Percentiles rank a stretch among this genome's conserved stretches.
These are phyloP conservation scores for Euptelea pleiosperma DNA, from an alignment of 164 flowering plant species.

Conservation along the genomic window DNA sequence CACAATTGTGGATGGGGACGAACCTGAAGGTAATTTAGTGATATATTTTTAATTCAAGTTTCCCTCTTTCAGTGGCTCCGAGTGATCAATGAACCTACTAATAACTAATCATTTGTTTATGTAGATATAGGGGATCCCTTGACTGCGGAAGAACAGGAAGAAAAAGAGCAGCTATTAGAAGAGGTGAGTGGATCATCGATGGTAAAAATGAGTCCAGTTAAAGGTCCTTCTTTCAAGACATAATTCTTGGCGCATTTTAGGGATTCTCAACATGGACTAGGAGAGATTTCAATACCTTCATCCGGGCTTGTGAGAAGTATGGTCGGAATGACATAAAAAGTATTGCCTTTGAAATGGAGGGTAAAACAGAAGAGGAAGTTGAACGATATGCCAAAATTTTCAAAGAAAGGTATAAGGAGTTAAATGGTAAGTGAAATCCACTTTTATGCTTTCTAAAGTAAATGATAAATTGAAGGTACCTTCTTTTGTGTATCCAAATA, in stretches of 20 bases:
- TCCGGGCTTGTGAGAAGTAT: slow-evolving; percentile 98
- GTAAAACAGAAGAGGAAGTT: slow-evolving; percentile 91
- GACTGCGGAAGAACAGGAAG: slow-evolving; percentile 94
- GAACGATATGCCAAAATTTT: slow-evolving; percentile 92
- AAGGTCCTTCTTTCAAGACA: neutral
- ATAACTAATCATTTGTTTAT: slow-evolving; percentile 13
- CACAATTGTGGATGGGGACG: slow-evolving; percentile 79
- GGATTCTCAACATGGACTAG: slow-evolving; percentile 96
- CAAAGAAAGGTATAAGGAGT: slow-evolving; percentile 89
- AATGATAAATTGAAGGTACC: neutral
- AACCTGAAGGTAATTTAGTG: slow-evolving; percentile 79
- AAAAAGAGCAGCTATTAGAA: slow-evolving; percentile 80
- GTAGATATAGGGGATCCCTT: slow-evolving; percentile 71
- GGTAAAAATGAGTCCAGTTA: neutral
- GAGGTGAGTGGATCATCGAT: slow-evolving; percentile 41
- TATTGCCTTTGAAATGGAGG: slow-evolving; percentile 95
- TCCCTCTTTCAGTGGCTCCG: neutral
- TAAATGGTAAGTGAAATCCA: slow-evolving; percentile 56
- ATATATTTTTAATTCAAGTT: neutral
- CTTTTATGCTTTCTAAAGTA: neutral
- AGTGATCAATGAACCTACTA: neutral
- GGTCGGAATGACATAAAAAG: slow-evolving; percentile 82
- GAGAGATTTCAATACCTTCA: slow-evolving; percentile 93
- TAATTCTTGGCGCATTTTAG: slow-evolving; percentile 35
- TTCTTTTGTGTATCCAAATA: no score